Percentiles rank a stretch among this genome's conserved stretches.
Conservation (phyloP, 192 early-diverging fungal species). For the Coemansia sp. region DNA sequence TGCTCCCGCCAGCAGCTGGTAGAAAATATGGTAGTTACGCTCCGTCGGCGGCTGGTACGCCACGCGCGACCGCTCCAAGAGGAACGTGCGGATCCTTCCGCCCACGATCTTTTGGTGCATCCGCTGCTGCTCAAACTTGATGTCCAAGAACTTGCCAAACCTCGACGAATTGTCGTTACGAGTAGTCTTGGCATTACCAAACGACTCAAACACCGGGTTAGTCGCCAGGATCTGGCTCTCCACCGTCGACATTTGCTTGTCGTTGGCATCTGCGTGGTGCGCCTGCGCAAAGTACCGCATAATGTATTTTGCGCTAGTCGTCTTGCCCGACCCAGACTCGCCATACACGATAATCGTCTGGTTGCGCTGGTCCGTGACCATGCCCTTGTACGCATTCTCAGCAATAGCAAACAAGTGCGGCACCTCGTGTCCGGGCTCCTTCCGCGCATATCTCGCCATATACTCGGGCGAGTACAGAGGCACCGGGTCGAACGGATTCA, state of each 20-base stretch:
- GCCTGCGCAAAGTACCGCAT: constrained; percentile 95
- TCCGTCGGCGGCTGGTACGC: constrained; percentile 63
- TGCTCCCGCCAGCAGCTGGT: constrained; percentile 87
- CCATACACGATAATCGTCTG: constrained; percentile 98
- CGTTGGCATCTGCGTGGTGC: constrained; percentile 62
- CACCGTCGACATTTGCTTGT: constrained; percentile 45
- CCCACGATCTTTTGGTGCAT: constrained; percentile 73
- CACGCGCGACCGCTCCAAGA: constrained; percentile 88
- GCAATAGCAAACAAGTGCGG: constrained; percentile 99
- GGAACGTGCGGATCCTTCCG: constrained; percentile 78
- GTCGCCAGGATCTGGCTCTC: constrained; percentile 66
- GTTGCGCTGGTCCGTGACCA: constrained; percentile 90
- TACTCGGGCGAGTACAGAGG: constrained; percentile 83
- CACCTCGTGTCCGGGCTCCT: constrained; percentile 61
- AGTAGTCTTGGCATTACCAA: constrained; percentile 82
- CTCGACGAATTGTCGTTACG: constrained; percentile 83
- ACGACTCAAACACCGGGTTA: constrained; percentile 80
- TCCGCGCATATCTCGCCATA: constrained; percentile 85
- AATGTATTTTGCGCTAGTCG: constrained; percentile 93
- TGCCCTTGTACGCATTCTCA: constrained; percentile 93
- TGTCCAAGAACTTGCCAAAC: constrained; percentile 80
- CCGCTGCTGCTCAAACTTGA: constrained; percentile 81
- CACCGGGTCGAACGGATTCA: constrained; percentile 90
- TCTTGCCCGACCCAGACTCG: constrained; percentile 97
- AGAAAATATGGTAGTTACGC: constrained; percentile 95